These are phyloP conservation scores for Quillaja saponaria DNA, from an alignment of 306 rosid species.

Conservation along the genomic window DNA sequence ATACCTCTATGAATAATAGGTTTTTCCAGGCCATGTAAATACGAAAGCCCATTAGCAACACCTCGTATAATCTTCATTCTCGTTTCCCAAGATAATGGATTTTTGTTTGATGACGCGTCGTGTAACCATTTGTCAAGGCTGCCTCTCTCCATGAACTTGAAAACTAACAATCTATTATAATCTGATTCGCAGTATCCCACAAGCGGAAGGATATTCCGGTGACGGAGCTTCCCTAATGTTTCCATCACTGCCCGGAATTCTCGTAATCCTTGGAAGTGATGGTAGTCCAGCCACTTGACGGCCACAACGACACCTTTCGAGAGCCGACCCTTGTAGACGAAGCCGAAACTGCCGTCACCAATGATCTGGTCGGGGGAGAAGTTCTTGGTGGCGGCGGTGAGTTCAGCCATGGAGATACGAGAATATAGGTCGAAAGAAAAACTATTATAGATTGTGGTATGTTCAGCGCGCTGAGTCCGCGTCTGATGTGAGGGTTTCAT, in stretches of 20 bases:
- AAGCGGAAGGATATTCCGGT: constrained; percentile 64
- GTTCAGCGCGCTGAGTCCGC: too few species aligned
- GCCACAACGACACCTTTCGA: constrained; percentile 70
- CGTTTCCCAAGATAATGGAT: constrained; percentile 63
- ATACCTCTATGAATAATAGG: too few species aligned
- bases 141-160: constrained; percentile 62
- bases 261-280: constrained; percentile 94
- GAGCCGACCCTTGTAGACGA: constrained; percentile 81
- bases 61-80: constrained; percentile 56
- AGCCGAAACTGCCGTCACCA: constrained; percentile 93
- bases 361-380: too few species aligned
- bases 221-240: constrained; percentile 64
- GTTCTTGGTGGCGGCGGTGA: too few species aligned
- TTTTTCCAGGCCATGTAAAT: constrained; percentile 62
- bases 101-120: constrained; percentile 37
- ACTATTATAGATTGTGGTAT: too few species aligned
- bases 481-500: too few species aligned
- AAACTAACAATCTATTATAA: too few species aligned
- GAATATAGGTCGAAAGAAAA: too few species aligned
- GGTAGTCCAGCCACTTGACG: constrained; percentile 71
- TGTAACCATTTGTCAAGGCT: constrained; percentile 83
- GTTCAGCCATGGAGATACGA: too few species aligned
- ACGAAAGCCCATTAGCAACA: constrained; percentile 71
- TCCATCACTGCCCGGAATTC: too few species aligned
- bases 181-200: constrained; percentile 87